These are phyloP conservation scores for Cladosporium sp. DNA, from an alignment of 2,329 filamentous ascomycete genomes.

Conservation along the genomic window DNA sequence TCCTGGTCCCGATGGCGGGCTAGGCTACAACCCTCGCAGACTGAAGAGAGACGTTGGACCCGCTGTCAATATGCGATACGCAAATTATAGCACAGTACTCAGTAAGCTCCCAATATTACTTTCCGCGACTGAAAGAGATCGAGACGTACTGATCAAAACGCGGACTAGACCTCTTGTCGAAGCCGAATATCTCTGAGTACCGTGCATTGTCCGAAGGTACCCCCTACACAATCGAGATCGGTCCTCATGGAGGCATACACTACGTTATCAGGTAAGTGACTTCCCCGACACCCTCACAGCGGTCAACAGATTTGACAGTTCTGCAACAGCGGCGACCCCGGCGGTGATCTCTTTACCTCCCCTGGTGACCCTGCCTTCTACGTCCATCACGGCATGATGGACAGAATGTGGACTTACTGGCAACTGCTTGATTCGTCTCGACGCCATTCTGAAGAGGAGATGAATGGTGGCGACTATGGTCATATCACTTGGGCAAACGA, in stretches of 20 bases:
- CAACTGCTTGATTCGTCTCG: constrained; percentile 28
- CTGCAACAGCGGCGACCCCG: constrained; percentile 32
- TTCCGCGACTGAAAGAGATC: not conserved
- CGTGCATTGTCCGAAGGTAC: constrained; percentile 9
- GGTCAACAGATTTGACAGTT: not conserved
- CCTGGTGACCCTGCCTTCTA: constrained; percentile 45
- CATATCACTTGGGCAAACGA: constrained; percentile 11
- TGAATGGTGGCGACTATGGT: constrained; percentile 26
- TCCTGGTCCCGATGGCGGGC: constrained; percentile 25
- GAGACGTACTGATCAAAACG: not conserved
- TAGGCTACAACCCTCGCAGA: constrained; percentile 33
- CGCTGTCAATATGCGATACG: constrained; percentile 16
- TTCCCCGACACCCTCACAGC: no score
- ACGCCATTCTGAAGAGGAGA: constrained; percentile 7
- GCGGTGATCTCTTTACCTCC: constrained; percentile 38
- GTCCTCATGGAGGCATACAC: constrained; percentile 45
- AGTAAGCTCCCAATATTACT: not conserved
- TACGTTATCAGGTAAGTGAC: constrained; percentile 33
- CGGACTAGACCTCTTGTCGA: not conserved
- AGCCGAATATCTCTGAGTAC: constrained; percentile 3
- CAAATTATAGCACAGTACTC: constrained; percentile 16
- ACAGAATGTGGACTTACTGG: constrained; percentile 39
- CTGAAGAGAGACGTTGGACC: constrained; percentile 33
- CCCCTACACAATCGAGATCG: constrained; percentile 8
- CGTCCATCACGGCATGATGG: constrained; percentile 44